Evolutionary conservation across 192 early-diverging fungal species (phyloP).

Genomic region (Jimgerdemannia lactiflua): DNA sequence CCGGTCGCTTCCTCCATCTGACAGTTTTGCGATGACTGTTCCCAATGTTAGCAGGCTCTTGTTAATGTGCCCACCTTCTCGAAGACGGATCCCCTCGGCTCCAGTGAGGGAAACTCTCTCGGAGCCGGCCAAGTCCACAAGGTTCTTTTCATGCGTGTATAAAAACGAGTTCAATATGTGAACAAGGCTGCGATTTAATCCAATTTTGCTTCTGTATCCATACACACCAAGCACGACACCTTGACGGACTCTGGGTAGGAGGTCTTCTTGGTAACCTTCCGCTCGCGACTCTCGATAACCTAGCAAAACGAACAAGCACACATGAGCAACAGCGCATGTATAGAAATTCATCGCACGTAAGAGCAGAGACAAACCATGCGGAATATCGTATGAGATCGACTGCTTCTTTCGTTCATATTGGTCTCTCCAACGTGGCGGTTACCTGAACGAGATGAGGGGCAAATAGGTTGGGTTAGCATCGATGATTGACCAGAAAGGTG

Average conservation of each 20-base stretch:
- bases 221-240: conserved; percentile 37
- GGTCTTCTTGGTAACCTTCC: conserved; percentile 24
- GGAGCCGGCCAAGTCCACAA: conserved; percentile 95
- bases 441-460: conserved; percentile 18
- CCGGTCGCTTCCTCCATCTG: conserved; percentile 38
- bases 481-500: background rate
- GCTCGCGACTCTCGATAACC: conserved; percentile 79
- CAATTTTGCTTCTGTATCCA: background rate
- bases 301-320: conserved; percentile 16
- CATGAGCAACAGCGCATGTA: background rate
- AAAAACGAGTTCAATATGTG: too few relatives aligned
- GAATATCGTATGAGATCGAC: conserved; percentile 95
- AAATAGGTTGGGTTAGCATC: background rate
- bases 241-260: conserved; percentile 28
- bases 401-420: conserved; percentile 89
- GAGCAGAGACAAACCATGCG: conserved; percentile 61
- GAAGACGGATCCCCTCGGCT: conserved; percentile 75
- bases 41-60: conserved; percentile 71
- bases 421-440: conserved; percentile 90
- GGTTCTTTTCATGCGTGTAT: conserved; percentile 36
- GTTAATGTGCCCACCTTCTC: conserved; percentile 92
- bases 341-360: too few relatives aligned
- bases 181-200: background rate
- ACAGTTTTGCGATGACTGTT: conserved; percentile 51
- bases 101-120: conserved; percentile 93